A percentile compares a stretch with the other conserved stretches of the same genome.
Conservation (phyloP, 164 flowering plant species). For the Saururus chinensis region DNA sequence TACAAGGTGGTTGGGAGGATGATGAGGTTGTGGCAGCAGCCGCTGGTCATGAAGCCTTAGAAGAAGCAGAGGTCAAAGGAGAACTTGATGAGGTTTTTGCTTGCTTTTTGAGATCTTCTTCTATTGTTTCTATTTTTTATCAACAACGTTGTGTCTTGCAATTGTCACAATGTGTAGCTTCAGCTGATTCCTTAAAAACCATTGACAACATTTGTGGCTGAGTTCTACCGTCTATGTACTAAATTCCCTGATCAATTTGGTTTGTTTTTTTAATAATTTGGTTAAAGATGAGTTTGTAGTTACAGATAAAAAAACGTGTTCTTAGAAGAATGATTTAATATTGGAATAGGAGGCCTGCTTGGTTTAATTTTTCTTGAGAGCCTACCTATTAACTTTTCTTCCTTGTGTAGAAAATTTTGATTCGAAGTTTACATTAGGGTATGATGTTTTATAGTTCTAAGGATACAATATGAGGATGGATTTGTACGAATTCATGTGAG, state of each 20-base stretch:
- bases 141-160: no score
- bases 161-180: no score
- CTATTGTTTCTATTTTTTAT: background rate
- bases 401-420: no score
- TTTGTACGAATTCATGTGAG: no score
- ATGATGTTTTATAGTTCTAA: no score
- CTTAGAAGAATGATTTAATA: background rate
- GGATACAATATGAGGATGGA: no score
- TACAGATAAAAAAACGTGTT: background rate
- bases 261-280: background rate
- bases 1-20: slow-evolving; percentile 87
- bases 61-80: slow-evolving; percentile 81
- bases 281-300: background rate
- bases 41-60: slow-evolving; percentile 72
- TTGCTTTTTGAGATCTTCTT: slow-evolving; percentile 15
- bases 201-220: no score
- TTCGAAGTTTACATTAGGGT: no score
- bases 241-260: background rate
- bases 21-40: slow-evolving; percentile 69
- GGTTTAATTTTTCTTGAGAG: no score
- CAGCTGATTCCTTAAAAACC: no score
- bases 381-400: no score
- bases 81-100: slow-evolving; percentile 22
- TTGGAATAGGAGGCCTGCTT: background rate
- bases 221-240: no score